Conservation (phyloP, 805 yeast genomes). For the Wickerhamomyces chaumierensis region DNA sequence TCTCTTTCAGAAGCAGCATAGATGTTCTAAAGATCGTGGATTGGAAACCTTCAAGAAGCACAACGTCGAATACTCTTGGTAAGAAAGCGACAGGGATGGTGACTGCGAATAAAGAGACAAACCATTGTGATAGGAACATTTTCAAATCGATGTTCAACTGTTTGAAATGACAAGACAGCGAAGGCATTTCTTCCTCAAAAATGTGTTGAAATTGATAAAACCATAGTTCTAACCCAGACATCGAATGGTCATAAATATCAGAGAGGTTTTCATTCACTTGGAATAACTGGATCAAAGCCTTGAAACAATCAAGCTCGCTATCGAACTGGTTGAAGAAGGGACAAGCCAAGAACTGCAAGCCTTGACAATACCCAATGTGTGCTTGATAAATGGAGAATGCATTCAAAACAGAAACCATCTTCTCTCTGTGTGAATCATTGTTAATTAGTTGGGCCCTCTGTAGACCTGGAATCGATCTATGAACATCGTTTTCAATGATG, state of each 20-base stretch:
- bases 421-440: constrained; percentile 25
- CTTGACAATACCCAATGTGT: constrained; percentile 62
- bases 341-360: constrained; percentile 51
- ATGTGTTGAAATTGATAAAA: constrained; percentile 37
- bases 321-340: constrained; percentile 36
- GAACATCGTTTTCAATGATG: constrained; percentile 44
- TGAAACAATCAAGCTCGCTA: constrained; percentile 32
- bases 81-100: constrained; percentile 45
- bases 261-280: constrained; percentile 41
- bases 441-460: constrained; percentile 34
- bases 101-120: constrained; percentile 46
- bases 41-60: constrained; percentile 42
- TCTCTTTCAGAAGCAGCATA: constrained; percentile 37
- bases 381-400: constrained; percentile 55
- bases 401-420: constrained; percentile 43
- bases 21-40: constrained; percentile 44
- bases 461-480: constrained; percentile 50
- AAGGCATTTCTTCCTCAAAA: constrained; percentile 28
- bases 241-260: constrained; percentile 40
- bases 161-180: constrained; percentile 31
- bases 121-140: constrained; percentile 54
- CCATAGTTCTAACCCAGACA: constrained; percentile 42
- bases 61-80: constrained; percentile 39
- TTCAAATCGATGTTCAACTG: constrained; percentile 28
- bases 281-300: constrained; percentile 43